Base-by-base conservation (phyloP, 768 basidiomycete species). In the Rhizopogon rudus region DNA sequence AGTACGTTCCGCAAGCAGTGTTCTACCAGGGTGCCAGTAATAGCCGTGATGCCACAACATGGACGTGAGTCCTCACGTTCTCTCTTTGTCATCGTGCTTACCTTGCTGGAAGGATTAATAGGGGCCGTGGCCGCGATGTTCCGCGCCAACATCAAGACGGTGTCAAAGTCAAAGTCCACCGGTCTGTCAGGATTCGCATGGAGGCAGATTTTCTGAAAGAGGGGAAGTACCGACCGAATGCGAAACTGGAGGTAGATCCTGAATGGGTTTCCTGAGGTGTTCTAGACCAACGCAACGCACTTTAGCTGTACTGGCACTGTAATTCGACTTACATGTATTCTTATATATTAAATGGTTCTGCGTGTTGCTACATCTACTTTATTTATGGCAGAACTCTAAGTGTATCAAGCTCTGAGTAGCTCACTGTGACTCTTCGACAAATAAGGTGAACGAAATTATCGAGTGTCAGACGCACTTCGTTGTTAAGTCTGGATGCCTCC, bases 161-260 rank as follows among this genome's bases (percentile, higher is more conserved):
- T 0, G 57, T 75, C 48, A 75, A 77, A 57, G 57, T 75, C 48
- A 75, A 77, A 57, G 44, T 82, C 1, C 81, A 83, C 53, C 65
- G 80, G 12, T 67, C 75, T 25, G 81, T 82, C 54, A 68, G 69
- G 58, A 60, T 77, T 57, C 73, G 84, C 54, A 75, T 83, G 75
- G 80, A 82, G 29, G 78, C 83, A 1, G 62, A 71, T 29, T 68
- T 69, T 0, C 52, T 70, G 39, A 16, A 17, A 5, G 65, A 20
- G 1, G 65, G 67, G 0, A 66, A 66, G 51, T 81, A 81, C 56
- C 61, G 54, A 49, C 80, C 80, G 6, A 70, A 62, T 44, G 74
- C 78, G 3, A 68, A 68, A 48, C 65, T 75, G 53, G 64, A 62
- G 49, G 63, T 72, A 14, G 60, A 73, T 40, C 25, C 4, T 25